Conservation (phyloP, 2,329 filamentous ascomycete genomes). For the Apiospora arundinis region DNA sequence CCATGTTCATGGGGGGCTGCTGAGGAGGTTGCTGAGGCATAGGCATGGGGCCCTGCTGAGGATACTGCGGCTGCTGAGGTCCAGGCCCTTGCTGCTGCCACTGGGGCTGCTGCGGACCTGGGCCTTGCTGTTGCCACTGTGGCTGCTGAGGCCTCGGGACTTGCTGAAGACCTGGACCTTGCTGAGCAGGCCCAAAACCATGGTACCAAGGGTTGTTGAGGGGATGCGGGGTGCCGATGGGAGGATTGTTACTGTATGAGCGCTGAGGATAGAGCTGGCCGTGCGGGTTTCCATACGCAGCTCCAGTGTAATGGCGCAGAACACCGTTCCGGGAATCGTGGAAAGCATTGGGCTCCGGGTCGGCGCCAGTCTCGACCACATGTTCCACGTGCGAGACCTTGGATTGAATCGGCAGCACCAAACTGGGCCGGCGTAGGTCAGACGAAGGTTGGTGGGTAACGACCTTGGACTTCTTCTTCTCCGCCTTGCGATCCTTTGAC, state of each 20-base stretch:
- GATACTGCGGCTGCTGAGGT: not conserved
- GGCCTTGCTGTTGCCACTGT: not conserved
- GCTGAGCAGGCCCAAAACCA: slow-evolving; percentile 38
- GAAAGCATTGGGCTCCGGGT: slow-evolving; percentile 66
- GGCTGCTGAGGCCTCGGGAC: not conserved
- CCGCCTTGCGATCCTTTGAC: slow-evolving; percentile 18
- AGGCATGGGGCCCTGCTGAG: not conserved
- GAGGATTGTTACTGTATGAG: slow-evolving; percentile 39
- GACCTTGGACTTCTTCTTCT: slow-evolving; percentile 23
- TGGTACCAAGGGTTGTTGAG: slow-evolving; percentile 50
- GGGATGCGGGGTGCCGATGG: slow-evolving; percentile 52
- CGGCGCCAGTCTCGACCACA: slow-evolving; percentile 56
- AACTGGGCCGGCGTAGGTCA: slow-evolving; percentile 47
- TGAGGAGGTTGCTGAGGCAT: not conserved
- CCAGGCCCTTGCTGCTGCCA: not conserved
- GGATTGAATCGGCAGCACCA: slow-evolving; percentile 54
- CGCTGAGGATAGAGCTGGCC: slow-evolving; percentile 54
- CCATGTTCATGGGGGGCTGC: slow-evolving; percentile 12
- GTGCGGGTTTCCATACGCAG: slow-evolving; percentile 58
- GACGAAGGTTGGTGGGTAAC: slow-evolving; percentile 31
- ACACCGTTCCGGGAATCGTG: slow-evolving; percentile 59
- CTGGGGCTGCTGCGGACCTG: not conserved
- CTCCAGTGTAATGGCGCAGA: slow-evolving; percentile 64
- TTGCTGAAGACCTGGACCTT: not conserved
- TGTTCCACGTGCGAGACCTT: slow-evolving; percentile 62